Base-by-base conservation (phyloP, 2,329 filamentous ascomycete species). In the Cladosporium oxysporum region DNA sequence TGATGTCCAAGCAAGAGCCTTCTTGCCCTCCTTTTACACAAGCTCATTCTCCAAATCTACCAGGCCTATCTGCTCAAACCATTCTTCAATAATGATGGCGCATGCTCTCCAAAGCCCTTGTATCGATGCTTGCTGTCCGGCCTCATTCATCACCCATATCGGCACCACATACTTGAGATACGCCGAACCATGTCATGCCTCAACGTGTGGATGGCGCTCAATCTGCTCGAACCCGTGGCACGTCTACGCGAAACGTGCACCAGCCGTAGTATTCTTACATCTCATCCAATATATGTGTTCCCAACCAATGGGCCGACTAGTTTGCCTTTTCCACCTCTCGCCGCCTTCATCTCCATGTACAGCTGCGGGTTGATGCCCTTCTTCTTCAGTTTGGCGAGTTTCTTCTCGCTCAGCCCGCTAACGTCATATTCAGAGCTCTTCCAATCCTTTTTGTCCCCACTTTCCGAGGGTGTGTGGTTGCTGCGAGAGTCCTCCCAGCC, bases 301-400 rank as follows among this genome's bases (percentile, higher is more conserved):
- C 73, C 73, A 26, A 71, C 70, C 66, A 76, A 61, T 18, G 68
- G 68, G n/a, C 72, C 71, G 1, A 76, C 55, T 33, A 65, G 66
- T 60, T 69, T 74, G 59, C 71, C 44, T 66, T 76, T 71, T 1
- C 79, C 78, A 63, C 78, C 80, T 62, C 76, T 75, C 26, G 78
- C 79, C 29, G 80, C 78, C 68, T 80, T 79, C 80, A 83, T 83
- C 71, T 83, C 81, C 16, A 79, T 77, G 67, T 79, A 82, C 58
- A 83, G 67, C 11, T 78, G 74, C 16, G 80, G 81, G 66, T 83
- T 81, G 68, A 83, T 80, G 1, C 81, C 80, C 69, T 82, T 83
- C 71, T 81, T 80, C 69, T 75, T 73, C 71, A 81, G 75, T 68
- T 81, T 81, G 66, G 77, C 77, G 52, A 82, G 71, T 55, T 83